These are phyloP conservation scores for Chalaropsis thielavioides DNA, from an alignment of 2,329 filamentous ascomycete species.

Conservation along the genomic window DNA sequence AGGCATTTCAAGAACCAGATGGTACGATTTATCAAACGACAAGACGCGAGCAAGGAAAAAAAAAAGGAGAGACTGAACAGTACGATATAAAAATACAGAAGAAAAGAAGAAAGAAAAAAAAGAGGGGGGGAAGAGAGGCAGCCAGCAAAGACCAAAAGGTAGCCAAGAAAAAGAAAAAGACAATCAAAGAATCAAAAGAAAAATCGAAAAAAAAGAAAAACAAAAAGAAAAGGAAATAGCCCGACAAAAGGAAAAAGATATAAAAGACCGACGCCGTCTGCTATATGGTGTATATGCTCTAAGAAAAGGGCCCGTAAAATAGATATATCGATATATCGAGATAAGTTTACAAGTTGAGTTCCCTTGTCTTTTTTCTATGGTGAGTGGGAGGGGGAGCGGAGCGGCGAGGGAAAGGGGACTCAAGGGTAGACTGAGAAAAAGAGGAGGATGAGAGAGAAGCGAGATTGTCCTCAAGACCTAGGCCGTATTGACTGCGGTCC, in stretches of 20 bases:
- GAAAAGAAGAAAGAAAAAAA: neutral
- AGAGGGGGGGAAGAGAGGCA: neutral
- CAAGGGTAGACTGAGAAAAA: neutral
- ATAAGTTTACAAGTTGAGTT: neutral
- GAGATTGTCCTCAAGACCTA: neutral
- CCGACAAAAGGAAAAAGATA: neutral
- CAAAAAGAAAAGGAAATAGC: neutral
- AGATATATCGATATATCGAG: neutral
- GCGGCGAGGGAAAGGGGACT: neutral
- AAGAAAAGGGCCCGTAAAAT: neutral
- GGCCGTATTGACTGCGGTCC: too few species aligned
- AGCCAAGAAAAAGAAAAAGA: neutral
- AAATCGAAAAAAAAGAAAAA: neutral
- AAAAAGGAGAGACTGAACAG: neutral
- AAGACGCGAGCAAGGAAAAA: neutral
- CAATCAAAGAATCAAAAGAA: neutral
- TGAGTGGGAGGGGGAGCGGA: neutral
- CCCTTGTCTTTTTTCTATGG: neutral
- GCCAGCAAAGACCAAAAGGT: neutral
- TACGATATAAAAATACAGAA: conserved; percentile 1
- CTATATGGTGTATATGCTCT: neutral
- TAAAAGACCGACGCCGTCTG: neutral
- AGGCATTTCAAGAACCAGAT: neutral
- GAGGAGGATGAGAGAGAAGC: neutral
- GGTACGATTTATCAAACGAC: neutral